Percentiles rank a stretch among this genome's conserved stretches.
Conservation (phyloP, 2,329 filamentous ascomycete species). For the Thelonectria blattea region DNA sequence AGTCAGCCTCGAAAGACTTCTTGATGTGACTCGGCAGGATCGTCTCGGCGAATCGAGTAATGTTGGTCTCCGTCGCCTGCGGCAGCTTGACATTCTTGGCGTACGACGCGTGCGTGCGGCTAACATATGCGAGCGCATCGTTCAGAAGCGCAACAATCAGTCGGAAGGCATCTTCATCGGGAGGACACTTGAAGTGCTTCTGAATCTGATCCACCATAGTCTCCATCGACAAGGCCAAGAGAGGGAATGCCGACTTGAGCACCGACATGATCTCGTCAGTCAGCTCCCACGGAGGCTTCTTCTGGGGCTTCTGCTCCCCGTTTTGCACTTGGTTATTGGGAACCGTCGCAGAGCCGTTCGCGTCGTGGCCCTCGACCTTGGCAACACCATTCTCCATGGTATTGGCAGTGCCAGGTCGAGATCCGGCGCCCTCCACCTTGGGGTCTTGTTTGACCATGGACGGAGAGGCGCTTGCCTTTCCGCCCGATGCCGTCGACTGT, state of each 20-base stretch:
- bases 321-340: conserved; percentile 34
- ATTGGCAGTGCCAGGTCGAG: conserved; percentile 59
- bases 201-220: conserved; percentile 99
- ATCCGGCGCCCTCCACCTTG: conserved; percentile 46
- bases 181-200: conserved; percentile 98
- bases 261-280: conserved; percentile 95
- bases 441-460: conserved; percentile 60
- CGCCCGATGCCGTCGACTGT: conserved; percentile 52
- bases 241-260: conserved; percentile 94
- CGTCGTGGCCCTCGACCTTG: conserved; percentile 54
- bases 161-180: conserved; percentile 96
- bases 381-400: conserved; percentile 49
- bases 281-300: conserved; percentile 93
- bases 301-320: conserved; percentile 44
- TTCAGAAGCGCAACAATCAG: conserved; percentile 97
- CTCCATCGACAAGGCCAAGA: conserved; percentile 97
- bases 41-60: conserved; percentile 94
- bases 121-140: conserved; percentile 91
- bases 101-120: conserved; percentile 84
- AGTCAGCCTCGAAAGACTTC: conserved; percentile 96
- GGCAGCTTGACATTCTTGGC: conserved; percentile 92
- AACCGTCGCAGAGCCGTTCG: conserved; percentile 37
- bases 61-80: conserved; percentile 89
- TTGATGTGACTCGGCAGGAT: conserved; percentile 94
- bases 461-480: conserved; percentile 55